A percentile compares a stretch with the other conserved stretches of the same genome.
phyloP scores from a whole-genome alignment of 2,329 filamentous ascomycete genomes.

The Penicillium sp. region DNA sequence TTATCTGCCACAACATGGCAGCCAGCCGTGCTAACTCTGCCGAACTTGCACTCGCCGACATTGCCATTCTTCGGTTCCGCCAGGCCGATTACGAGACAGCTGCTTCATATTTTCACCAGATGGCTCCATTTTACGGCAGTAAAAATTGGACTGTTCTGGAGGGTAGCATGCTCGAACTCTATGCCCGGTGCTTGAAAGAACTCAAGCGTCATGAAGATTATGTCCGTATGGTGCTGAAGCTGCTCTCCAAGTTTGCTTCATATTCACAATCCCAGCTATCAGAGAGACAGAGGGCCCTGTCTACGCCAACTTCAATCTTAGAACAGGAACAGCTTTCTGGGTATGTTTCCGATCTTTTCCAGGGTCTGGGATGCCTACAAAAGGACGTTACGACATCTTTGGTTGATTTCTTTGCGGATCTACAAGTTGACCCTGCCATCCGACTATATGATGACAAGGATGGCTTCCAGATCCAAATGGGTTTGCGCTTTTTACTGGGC shows the following conservation, averaged over 20 bases:
- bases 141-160: conserved; percentile 79
- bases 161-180: conserved; percentile 80
- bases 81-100: conserved; percentile 72
- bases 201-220: conserved; percentile 77
- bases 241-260: conserved; percentile 49
- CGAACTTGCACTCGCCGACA: conserved; percentile 75
- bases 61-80: conserved; percentile 80
- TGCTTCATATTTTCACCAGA: conserved; percentile 72
- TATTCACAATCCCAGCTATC: conserved; percentile 34
- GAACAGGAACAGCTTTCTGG: conserved; percentile 33
- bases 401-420: conserved; percentile 69
- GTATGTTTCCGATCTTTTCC: conserved; percentile 46
- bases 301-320: conserved; percentile 31
- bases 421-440: conserved; percentile 68
- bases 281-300: conserved; percentile 29
- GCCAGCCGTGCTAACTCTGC: conserved; percentile 77
- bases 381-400: conserved; percentile 69
- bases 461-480: conserved; percentile 69
- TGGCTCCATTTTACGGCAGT: conserved; percentile 76
- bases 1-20: conserved; percentile 77
- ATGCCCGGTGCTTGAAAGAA: conserved; percentile 76
- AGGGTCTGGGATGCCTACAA: conserved; percentile 51
- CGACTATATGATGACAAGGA: conserved; percentile 70
- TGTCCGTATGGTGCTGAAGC: conserved; percentile 70
- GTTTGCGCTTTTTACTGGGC: conserved; percentile 69